Evolutionary conservation across 2,329 filamentous ascomycete genomes (phyloP), one percentile per base, ranked within the genome.

Genomic region (Epichloe aotearoae): DNA sequence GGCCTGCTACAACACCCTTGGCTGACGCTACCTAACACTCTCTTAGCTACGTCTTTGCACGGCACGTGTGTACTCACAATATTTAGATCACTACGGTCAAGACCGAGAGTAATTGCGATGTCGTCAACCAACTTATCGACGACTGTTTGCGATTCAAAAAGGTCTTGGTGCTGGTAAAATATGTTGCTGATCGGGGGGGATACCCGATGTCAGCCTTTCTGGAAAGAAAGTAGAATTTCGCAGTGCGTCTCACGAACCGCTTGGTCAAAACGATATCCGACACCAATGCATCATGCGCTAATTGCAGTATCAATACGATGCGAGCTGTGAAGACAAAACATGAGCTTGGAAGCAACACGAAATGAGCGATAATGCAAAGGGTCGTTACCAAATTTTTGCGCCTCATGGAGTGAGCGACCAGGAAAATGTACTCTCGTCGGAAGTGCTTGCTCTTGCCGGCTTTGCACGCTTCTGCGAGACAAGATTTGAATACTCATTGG

Each of bases 71-170:
- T 14, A 58, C 77, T 49, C 62, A 88, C 85, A 60, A 94, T 82
- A 52, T 88, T 88, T 19, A 93, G 67, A 15, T 77, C 72, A 50
- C 77, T 73, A 36, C 88, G 76, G 5, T 77, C 71, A 8, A 86
- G 67, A 0, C 75, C 74, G 15, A 93, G 74, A 0, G 85, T 88
- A 50, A 75, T 80, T 0, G 86, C 84, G 37, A 94, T 67, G 55
- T 86, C 82, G 58, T 93, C 85, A 0, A 93, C 77, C 44, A 87
- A 79, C 33, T 74, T 73, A 61, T 93, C 83, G 0, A 93, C 85
- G 14, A 79, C 72, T 15, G 66, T 62, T 62, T 93, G 88, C 47
- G 73, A 81, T 19, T 74, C 73, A 60, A 93, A 94, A 0, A 94
- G 69, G 10, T 80, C 75, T 4, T 83, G 79, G 56, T 89, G 76